Base-by-base conservation (phyloP, 805 yeast species). In the Lipomyces oligophaga region DNA sequence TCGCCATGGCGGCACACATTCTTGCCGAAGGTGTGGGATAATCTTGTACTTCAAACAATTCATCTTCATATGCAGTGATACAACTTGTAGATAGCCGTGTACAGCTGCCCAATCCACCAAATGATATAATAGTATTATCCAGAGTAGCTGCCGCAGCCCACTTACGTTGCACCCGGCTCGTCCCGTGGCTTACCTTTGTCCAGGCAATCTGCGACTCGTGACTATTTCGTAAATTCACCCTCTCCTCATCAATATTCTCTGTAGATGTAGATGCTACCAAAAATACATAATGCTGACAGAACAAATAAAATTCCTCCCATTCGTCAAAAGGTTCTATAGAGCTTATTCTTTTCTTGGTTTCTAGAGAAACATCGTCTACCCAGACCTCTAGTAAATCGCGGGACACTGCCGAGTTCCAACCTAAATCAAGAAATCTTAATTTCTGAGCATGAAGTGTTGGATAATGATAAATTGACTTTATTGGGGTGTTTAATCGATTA, bases 221-320 rank as follows among this genome's bases (percentile, higher is more conserved):
- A 26, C 11, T 26, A 26, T 13, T 26, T 28, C 16, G 19, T 15
- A 8, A 6, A 10, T 11, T 13, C 7, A 16, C 18, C 11, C 15
- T 16, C 18, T n/a, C 15, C 6, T 8, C 19, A 18, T 19, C 34
- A 10, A 4, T 21, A 5, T 24, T 11, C 15, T 34, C 11, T 21
- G 13, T 7, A 6, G 24, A 24, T 4, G 53, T 38, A 0, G 80
- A 72, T 2, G 86, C 86, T 63, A 82, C 88, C 2, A 81, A 68
- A 32, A 82, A 69, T 30, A 80, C 68, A 59, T 85, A 85, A 61
- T 85, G 93, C 58, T 83, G 90, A 47, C 85, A 77, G 59, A 83
- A 85, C 11, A 82, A 60, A 24, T 80, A 73, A 53, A 85, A 84
- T 63, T 85, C 95, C 65, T 85, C 95, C 78, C 85, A 76, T 65